Base-by-base conservation (phyloP, 768 basidiomycete genomes). In the Suillus brevipes region DNA sequence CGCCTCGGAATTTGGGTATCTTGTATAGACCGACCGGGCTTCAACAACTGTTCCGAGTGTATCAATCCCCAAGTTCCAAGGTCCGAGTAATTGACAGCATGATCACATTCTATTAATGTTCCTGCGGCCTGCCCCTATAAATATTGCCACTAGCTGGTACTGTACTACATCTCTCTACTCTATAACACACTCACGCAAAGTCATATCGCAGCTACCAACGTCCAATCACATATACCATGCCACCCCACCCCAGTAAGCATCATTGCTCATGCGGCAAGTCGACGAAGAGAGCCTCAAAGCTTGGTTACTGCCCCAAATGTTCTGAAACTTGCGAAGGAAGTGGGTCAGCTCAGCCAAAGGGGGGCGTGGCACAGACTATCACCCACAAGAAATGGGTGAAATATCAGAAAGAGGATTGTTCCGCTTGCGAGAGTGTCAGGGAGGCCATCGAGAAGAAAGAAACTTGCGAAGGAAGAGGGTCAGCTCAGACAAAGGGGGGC, bases 281-380 rank as follows among this genome's bases (percentile, higher is more conserved):
- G 23, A 49, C 47, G 6, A 49, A 25, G 23, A 23, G 47, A 49
- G 47, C 47, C 23, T 6, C 23, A 49, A 23, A 49, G 12, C 47
- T 49, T 25, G 47, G 47, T 49, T 49, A 49, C 23, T 49, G 47
- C 47, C 47, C 47, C 47, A 49, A 49, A 49, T 49, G 47, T 49
- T 49, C 47, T 6, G 23, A 49, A 13, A 25, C 23, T 25, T 49
- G 47, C 23, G 23, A 25, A 6, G 47, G 47, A 49, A 3, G 13
- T 0, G 47, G 47, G 47, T 6, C 47, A 14, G 47, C 47, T 23
- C 13, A 12, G 23, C 25, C 47, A 14, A 23, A 49, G 47, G 47
- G 47, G 12, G 47, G 47, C 12, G 4, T 13, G 5, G 6, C 6
- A 25, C 23, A 49, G 47, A 3, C 1, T 49, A 49, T 49, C 47